Evolutionary conservation across 2,329 filamentous ascomycete species (phyloP).

Genomic region (Monilinia aucupariae): DNA sequence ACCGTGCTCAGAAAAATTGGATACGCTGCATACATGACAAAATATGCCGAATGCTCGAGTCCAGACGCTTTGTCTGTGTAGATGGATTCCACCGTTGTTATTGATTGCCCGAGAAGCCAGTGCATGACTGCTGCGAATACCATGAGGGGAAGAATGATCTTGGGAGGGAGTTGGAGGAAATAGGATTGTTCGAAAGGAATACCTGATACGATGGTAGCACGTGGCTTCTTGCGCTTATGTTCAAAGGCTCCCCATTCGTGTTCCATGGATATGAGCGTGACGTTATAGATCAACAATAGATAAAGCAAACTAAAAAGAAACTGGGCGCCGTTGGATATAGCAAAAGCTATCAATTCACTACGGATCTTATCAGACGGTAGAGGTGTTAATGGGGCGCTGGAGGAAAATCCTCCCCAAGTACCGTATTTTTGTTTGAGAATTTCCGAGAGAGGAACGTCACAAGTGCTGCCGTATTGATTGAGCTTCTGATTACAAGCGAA

Average conservation of each 20-base stretch:
- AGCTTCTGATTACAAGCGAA: neutral
- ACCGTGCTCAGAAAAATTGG: slow-evolving; percentile 24
- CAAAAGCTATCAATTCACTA: slow-evolving; percentile 23
- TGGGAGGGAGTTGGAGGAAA: slow-evolving; percentile 23
- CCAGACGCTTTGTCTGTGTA: slow-evolving; percentile 19
- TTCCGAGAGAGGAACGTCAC: neutral
- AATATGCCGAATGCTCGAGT: slow-evolving; percentile 22
- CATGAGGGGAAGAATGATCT: slow-evolving; percentile 22
- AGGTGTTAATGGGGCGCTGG: slow-evolving; percentile 17
- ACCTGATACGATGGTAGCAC: slow-evolving; percentile 23
- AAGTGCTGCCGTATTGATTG: neutral
- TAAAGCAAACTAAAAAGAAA: slow-evolving; percentile 25
- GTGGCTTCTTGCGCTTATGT: slow-evolving; percentile 15
- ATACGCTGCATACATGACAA: slow-evolving; percentile 23
- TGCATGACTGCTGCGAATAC: slow-evolving; percentile 23
- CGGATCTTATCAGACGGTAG: slow-evolving; percentile 19
- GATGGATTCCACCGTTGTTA: slow-evolving; percentile 22
- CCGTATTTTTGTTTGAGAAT: slow-evolving; percentile 17
- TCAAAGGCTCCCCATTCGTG: slow-evolving; percentile 26
- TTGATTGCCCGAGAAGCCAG: slow-evolving; percentile 25
- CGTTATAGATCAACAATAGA: slow-evolving; percentile 24
- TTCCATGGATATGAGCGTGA: slow-evolving; percentile 27
- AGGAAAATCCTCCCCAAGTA: slow-evolving; percentile 25
- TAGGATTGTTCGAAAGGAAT: slow-evolving; percentile 23
- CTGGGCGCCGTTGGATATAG: slow-evolving; percentile 25